Base-by-base conservation (phyloP, 2,329 filamentous ascomycete genomes). In the Cytospora schulzeri region DNA sequence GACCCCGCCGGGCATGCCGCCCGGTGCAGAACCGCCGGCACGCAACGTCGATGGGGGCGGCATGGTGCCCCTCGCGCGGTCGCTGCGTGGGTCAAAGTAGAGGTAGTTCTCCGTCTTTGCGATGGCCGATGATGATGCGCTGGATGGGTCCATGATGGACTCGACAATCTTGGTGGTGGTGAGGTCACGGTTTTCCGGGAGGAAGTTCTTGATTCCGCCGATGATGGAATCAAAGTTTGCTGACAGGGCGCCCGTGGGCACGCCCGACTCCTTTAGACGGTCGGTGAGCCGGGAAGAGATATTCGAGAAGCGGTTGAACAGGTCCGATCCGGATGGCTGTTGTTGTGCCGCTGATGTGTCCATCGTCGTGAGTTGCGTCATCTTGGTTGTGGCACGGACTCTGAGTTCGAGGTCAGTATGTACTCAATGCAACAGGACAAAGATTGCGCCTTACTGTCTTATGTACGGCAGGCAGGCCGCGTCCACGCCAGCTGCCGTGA, bases 91-190 rank as follows among this genome's bases (percentile, higher is more conserved):
- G 74, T 99, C 96, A 75, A 97, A 99, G 82, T 97, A 99, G 33
- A 98, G 86, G 73, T 97, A 99, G 71, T 91, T 90, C 75, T 99
- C 95, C 1, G 95, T 98, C 81, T 97, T 98, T 66, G 92, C 91
- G 69, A 99, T 95, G 29, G 95, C 95, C 29, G 91, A 94, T 7
- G 92, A 94, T 4, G 92, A 92, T 3, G 95, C 94, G 14, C 92
- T 88, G 54, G 92, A 85, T 0, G 95, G 95, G 73, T 99, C 95
- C 94, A 99, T 99, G 72, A 99, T 89, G 1, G 92, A 96, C 76
- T 99, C 95, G 50, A 95, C 94, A 73, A 99, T 97, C 78, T 98
- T 98, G 63, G 96, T 99, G 60, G 99, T 86, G 0, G 95, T 98
- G 12, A 98, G 85, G 74, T 99, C 96, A 71, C 93, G 92, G 79